Evolutionary conservation across 306 rosid species (phyloP), one percentile per base, ranked within the genome.

Genomic region (Prunus mume): DNA sequence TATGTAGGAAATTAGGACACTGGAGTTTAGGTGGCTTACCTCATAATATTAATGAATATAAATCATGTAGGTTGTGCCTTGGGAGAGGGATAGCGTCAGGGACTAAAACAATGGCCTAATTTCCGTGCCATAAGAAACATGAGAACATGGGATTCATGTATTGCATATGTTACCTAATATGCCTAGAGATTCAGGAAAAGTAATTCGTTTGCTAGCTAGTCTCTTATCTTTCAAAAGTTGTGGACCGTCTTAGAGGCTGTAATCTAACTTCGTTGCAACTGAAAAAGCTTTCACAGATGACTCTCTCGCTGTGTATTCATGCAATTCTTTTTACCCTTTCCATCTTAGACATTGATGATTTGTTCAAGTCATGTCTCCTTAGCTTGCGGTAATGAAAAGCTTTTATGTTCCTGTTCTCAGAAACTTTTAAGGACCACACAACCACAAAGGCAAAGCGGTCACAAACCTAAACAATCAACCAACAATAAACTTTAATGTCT

Each of bases 21-120:
- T 12, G 52, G 19, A 55, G 38, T 32, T 55, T 65, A 4, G 66
- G 24, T 20, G 8, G 25, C 15, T 5, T 12, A 49, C 52, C 34
- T n/a, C 28, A 56, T 28, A 56, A 56, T 56, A 20, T 22, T 56
- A 22, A 27, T 58, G 24, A 2, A 13, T 3, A 56, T 32, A 49
- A 50, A 18, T 69, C 61, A 50, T 11, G 74, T 24, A 27, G 49
- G 19, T 12, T 71, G 49, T 71, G 75, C 62, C 62, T 52, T 22
- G 56, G 10, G 17, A 30, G 49, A 28, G 74, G 63, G 22, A 30
- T 70, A 52, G 74, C 49, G 75, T 71, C 28, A 28, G 28, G 75
- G 65, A 72, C 52, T n/a, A 6, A 28, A n/a, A 72, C 28, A 71
- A 52, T 30, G 64, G 65, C 51, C 38, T 32, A 71, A n/a, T 71